Conservation (phyloP, 305 asterid genomes). For the Andrographis paniculata region DNA sequence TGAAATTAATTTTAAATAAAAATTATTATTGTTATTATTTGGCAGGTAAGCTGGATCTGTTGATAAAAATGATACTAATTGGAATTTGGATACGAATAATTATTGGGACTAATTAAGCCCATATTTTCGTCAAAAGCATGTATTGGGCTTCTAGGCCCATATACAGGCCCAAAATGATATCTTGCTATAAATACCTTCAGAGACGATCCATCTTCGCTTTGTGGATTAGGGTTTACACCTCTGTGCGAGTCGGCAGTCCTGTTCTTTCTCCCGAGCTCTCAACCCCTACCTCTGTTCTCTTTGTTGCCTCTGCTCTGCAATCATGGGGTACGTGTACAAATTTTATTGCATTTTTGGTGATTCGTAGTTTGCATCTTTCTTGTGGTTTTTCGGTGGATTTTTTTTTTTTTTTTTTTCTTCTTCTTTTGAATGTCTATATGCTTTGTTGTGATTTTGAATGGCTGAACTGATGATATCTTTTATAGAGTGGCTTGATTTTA, state of each 20-base stretch:
- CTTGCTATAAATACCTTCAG: neutral
- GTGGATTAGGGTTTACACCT: conserved; percentile 28
- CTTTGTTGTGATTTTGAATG: neutral
- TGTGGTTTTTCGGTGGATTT: neutral
- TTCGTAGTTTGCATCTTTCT: neutral
- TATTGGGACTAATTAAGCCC: too few species aligned
- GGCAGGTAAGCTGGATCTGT: too few species aligned
- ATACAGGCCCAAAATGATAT: neutral
- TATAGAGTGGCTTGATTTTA: too few species aligned
- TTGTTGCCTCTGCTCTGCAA: conserved; percentile 28
- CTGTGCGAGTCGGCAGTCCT: conserved; percentile 14
- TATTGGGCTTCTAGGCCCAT: too few species aligned
- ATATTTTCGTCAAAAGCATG: too few species aligned
- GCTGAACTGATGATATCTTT: too few species aligned
- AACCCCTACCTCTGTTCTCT: conserved; percentile 7
- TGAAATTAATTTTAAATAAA: too few species aligned
- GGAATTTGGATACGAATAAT: too few species aligned
- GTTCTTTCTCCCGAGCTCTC: conserved; percentile 6
- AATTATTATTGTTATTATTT: too few species aligned
- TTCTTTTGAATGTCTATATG: too few species aligned
- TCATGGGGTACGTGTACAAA: conserved; percentile 38
- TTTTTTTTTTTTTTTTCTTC: too few species aligned
- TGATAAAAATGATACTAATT: too few species aligned
- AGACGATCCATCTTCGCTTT: neutral
- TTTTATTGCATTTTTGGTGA: neutral